Conservation (phyloP, 1,284 basidiomycete species). For the Cryptococcus floricola region DNA sequence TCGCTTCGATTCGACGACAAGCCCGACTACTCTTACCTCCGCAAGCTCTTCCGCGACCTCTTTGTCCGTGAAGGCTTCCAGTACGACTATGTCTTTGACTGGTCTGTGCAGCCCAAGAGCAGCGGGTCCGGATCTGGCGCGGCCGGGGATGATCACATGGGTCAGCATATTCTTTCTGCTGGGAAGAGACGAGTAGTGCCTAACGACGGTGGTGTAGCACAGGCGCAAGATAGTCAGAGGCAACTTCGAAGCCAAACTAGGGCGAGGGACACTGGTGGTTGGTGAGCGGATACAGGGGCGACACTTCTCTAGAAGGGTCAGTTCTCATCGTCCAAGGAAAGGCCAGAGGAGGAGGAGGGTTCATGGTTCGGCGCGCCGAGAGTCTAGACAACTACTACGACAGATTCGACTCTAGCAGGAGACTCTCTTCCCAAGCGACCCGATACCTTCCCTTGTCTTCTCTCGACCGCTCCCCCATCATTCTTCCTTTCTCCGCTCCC, state of each 20-base stretch:
- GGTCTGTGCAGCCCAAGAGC: conserved; percentile 70
- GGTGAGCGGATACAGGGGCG: conserved; percentile 12
- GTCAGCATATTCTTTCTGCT: not conserved
- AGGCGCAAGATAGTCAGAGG: conserved; percentile 31
- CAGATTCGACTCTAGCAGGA: not conserved
- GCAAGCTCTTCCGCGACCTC: conserved; percentile 96
- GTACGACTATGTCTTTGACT: conserved; percentile 98
- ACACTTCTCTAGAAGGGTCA: not conserved
- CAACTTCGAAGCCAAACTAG: conserved; percentile 45
- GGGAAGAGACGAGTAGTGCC: conserved; percentile 20
- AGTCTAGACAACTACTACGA: not conserved
- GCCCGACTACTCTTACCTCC: conserved; percentile 94
- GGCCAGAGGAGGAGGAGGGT: not conserved
- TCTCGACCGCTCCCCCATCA: not conserved
- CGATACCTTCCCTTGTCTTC: not conserved
- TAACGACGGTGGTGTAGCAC: conserved; percentile 15
- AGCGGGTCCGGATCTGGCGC: not conserved
- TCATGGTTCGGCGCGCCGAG: conserved; percentile 26
- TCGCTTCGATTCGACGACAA: conserved; percentile 97
- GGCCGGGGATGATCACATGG: conserved; percentile 3
- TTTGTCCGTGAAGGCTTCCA: conserved; percentile 96
- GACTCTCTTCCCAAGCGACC: not conserved
- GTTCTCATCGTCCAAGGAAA: not conserved
- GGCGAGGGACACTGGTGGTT: conserved; percentile 28
- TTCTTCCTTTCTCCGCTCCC: not conserved